Conservation (phyloP, 208 protist species). For the Trypanosoma lewisi region DNA sequence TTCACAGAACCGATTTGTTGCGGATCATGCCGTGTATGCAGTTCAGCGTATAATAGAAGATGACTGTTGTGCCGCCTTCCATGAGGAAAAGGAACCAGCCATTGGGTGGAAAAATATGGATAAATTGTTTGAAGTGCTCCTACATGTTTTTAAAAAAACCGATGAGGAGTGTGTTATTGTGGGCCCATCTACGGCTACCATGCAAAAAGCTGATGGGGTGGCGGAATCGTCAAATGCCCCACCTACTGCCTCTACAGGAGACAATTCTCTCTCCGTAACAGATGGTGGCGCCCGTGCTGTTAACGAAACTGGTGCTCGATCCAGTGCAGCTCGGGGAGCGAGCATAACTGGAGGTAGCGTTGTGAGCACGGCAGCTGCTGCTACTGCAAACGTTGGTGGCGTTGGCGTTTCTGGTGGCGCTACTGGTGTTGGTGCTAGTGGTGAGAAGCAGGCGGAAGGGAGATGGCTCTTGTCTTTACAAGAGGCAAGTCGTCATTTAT, state of each 20-base stretch:
- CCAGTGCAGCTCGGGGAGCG: not conserved
- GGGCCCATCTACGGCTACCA: conserved; percentile 6
- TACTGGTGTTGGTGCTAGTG: not conserved
- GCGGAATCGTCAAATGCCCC: conserved; percentile 13
- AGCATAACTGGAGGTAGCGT: too few species aligned
- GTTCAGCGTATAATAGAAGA: conserved; percentile 46
- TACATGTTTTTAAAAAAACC: conserved; percentile 23
- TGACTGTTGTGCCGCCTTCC: conserved; percentile 49
- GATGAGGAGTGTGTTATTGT: conserved; percentile 22
- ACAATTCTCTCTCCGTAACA: not conserved
- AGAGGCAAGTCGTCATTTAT: conserved; percentile 48
- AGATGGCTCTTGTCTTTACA: conserved; percentile 33
- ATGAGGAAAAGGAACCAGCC: conserved; percentile 29
- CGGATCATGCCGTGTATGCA: conserved; percentile 39
- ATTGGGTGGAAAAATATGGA: conserved; percentile 56
- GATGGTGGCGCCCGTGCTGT: conserved; percentile 1
- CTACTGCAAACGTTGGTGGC: too few species aligned
- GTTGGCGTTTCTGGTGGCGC: not conserved
- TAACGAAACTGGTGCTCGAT: conserved; percentile 2
- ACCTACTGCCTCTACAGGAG: not conserved
- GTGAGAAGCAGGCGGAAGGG: conserved; percentile 10
- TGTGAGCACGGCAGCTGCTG: too few species aligned
- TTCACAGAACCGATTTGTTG: conserved; percentile 49
- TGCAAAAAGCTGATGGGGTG: conserved; percentile 17
- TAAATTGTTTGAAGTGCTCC: conserved; percentile 51